Base-by-base conservation (phyloP, 1,139 yeast species). In the Geotrichum phurueaensis region DNA sequence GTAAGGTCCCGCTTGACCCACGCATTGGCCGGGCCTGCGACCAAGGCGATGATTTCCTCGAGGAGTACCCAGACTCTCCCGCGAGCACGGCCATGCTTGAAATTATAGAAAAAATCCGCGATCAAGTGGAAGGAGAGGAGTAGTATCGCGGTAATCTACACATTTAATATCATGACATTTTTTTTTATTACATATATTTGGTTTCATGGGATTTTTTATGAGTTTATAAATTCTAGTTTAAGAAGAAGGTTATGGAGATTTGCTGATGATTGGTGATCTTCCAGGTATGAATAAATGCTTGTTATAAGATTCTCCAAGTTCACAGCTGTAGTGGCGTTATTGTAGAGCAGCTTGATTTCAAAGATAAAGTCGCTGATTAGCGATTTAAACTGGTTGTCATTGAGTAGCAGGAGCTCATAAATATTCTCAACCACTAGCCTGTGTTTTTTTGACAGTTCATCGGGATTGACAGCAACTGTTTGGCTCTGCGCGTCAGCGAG, bases 1-100 rank as follows among this genome's bases (percentile, higher is more conserved):
- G 99, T 0, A 81, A 89, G 13, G 97, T 95, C 1, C 99, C 99
- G 0, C 78, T 95, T 57, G 99, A 95, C 75, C 99, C 99, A 15
- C 79, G 98, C 63, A 91, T 95, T 20, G 98, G 98, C 1, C 81
- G 79, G 67, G 81, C 94, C 27, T 91, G 98, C 74, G 99, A 95
- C 71, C 70, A 77, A 33, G 99, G 99, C n/a, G 87, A 83, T 65
- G 85, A 89, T 63, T 95, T 94, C 73, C 65, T 75, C 31, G 97
- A 91, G 65, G 77, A 79, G 60, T 86, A 85, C 68, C 94, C 97
- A 0, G 97, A 92, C 64, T 89, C 97, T 1, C 98, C 99, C 0
- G 97, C 99, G 0, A 85, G 97, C 2, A 81, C 82, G 1, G 96
- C 97, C 0, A 87, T 95, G 59, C 75, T 90, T 65, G 87, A 86